Percentiles rank a stretch among this genome's conserved stretches.
Conservation (phyloP, 441 rosid species). For the Melastoma candidum region DNA sequence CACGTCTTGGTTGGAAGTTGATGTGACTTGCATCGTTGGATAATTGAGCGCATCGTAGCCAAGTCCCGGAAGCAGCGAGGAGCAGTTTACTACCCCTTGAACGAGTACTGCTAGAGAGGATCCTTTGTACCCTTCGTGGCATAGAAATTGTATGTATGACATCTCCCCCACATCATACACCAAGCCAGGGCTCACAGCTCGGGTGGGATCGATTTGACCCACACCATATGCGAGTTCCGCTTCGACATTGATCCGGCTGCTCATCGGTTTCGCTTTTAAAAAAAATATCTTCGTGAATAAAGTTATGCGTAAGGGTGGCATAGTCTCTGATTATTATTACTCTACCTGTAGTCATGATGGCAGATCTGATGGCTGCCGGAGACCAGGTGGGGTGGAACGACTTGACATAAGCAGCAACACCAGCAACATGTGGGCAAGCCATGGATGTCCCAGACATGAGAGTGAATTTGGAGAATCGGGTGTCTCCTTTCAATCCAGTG, state of each 20-base stretch:
- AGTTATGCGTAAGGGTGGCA: not conserved
- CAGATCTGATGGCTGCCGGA: conserved; percentile 54
- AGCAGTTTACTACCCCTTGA: conserved; percentile 37
- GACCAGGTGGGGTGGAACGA: conserved; percentile 59
- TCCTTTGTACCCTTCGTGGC: conserved; percentile 51
- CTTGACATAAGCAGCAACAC: conserved; percentile 56
- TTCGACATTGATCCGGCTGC: conserved; percentile 30
- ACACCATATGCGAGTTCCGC: conserved; percentile 58
- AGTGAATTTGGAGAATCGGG: conserved; percentile 44
- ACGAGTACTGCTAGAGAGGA: conserved; percentile 32
- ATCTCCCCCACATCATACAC: conserved; percentile 44
- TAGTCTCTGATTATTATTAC: not conserved
- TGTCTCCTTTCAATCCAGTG: conserved; percentile 54
- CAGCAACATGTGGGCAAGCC: conserved; percentile 62
- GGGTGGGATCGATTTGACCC: conserved; percentile 45
- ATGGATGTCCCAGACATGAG: conserved; percentile 65
- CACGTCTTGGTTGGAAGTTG: conserved; percentile 15
- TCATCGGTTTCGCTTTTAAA: conserved; percentile 55
- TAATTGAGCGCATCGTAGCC: conserved; percentile 59
- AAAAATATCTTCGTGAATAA: conserved; percentile 1
- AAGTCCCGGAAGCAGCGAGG: conserved; percentile 44
- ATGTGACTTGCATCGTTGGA: conserved; percentile 49
- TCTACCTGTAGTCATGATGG: conserved; percentile 56
- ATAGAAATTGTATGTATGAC: conserved; percentile 51
- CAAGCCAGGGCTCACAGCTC: conserved; percentile 42